A percentile compares a stretch with the other conserved stretches of the same genome.
These are phyloP conservation scores for Stephania yunnanensis DNA, from an alignment of 164 flowering plant species.

Conservation along the genomic window DNA sequence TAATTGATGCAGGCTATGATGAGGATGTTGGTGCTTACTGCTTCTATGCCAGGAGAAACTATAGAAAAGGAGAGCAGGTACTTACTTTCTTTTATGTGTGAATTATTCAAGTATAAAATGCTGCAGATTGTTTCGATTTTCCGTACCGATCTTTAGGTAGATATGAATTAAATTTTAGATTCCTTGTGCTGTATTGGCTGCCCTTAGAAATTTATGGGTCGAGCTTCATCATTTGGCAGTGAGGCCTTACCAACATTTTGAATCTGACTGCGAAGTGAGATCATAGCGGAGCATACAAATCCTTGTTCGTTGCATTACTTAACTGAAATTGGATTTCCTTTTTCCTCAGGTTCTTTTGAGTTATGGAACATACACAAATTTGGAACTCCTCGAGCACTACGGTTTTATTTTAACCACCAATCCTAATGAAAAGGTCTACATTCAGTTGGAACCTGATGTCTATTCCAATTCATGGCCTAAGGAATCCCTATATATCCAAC, in stretches of 20 bases:
- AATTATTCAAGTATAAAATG: not conserved
- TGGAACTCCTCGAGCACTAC: conserved; percentile 96
- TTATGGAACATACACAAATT: conserved; percentile 84
- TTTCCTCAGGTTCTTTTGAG: conserved; percentile 71
- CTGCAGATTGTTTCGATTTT: not conserved
- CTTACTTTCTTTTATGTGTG: not conserved
- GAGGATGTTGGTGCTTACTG: conserved; percentile 60
- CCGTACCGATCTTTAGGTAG: too few species aligned
- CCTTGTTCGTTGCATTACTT: too few species aligned
- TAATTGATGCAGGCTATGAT: conserved; percentile 75
- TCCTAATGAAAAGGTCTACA: conserved; percentile 73
- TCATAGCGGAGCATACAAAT: too few species aligned
- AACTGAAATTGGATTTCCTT: not conserved
- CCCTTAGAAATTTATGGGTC: too few species aligned
- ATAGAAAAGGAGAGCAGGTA: conserved; percentile 83
- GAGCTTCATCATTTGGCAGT: too few species aligned
- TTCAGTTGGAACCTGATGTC: conserved; percentile 47
- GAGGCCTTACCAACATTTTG: too few species aligned
- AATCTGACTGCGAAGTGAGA: too few species aligned
- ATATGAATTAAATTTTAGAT: too few species aligned
- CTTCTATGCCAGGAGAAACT: conserved; percentile 75
- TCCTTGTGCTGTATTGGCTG: too few species aligned
- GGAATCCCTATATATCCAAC: conserved; percentile 59
- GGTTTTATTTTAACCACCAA: conserved; percentile 72
- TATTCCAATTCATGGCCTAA: conserved; percentile 52